Evolutionary conservation across 2,329 filamentous ascomycete species (phyloP).

Genomic region (Cordyceps cicadae): DNA sequence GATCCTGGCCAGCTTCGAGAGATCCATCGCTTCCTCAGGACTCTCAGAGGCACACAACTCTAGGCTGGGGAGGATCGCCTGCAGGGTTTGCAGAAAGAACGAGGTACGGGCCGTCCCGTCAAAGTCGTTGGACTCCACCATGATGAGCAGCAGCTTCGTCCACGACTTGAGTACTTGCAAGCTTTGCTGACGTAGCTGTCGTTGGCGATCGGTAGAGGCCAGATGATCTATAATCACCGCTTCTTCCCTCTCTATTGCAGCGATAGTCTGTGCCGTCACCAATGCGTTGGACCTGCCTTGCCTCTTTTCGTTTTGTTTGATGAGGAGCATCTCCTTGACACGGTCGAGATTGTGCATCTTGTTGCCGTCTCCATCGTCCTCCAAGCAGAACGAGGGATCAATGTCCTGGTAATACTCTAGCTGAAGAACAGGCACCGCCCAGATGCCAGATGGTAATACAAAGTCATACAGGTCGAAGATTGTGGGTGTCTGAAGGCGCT

Average conservation of each 20-base stretch:
- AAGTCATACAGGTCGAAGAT: slow-evolving; percentile 95
- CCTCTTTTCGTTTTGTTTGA: slow-evolving; percentile 56
- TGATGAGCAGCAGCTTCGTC: slow-evolving; percentile 75
- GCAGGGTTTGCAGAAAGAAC: slow-evolving; percentile 78
- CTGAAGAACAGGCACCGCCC: slow-evolving; percentile 42
- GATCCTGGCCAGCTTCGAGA: slow-evolving; percentile 67
- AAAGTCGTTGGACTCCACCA: slow-evolving; percentile 75
- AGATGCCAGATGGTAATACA: slow-evolving; percentile 46
- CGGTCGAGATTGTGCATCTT: slow-evolving; percentile 60
- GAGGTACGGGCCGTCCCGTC: slow-evolving; percentile 62
- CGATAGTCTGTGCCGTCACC: slow-evolving; percentile 40
- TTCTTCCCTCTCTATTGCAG: slow-evolving; percentile 49
- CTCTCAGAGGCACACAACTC: slow-evolving; percentile 67
- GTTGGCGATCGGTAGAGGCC: slow-evolving; percentile 53
- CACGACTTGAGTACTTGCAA: slow-evolving; percentile 70
- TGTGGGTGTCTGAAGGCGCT: slow-evolving; percentile 59
- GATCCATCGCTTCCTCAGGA: slow-evolving; percentile 60
- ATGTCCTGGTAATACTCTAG: slow-evolving; percentile 56
- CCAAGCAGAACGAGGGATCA: slow-evolving; percentile 57
- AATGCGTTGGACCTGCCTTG: slow-evolving; percentile 25
- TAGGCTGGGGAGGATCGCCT: slow-evolving; percentile 80
- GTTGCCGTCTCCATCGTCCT: slow-evolving; percentile 48
- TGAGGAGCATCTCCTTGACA: slow-evolving; percentile 62
- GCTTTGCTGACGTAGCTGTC: slow-evolving; percentile 47
- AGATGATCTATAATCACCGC: slow-evolving; percentile 53